Conservation (phyloP, 768 basidiomycete genomes). For the Hortiboletus campestris region DNA sequence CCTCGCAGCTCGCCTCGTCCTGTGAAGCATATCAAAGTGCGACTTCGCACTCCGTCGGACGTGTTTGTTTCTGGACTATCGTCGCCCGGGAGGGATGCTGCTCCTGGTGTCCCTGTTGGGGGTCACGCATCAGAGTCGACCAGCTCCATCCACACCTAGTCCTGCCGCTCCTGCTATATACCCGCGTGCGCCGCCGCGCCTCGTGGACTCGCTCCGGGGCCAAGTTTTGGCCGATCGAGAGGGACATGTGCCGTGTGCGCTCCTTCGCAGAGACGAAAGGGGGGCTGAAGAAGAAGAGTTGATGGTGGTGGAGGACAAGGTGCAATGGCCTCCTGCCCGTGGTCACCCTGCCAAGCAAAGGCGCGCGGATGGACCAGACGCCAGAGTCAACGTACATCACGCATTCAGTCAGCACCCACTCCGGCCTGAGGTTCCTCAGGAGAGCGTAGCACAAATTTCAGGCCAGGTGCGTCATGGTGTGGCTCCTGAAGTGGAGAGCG, state of each 20-base stretch:
- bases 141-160: background rate
- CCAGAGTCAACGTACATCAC: slow-evolving; percentile 4
- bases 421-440: background rate
- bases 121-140: background rate
- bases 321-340: slow-evolving; percentile 18
- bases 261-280: background rate
- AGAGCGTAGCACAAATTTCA: background rate
- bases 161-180: background rate
- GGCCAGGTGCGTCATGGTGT: background rate
- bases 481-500: background rate
- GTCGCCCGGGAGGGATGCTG: slow-evolving; percentile 2
- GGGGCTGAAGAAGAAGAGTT: background rate
- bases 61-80: slow-evolving; percentile 18
- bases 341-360: background rate
- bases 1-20: background rate
- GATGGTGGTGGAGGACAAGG: background rate
- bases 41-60: slow-evolving; percentile 9
- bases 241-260: slow-evolving; percentile 11
- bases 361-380: background rate
- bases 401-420: slow-evolving; percentile 13
- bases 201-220: slow-evolving; percentile 17
- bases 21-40: slow-evolving; percentile 10
- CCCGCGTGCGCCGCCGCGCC: slow-evolving; percentile 21
- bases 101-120: background rate
- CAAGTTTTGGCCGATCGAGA: slow-evolving; percentile 20